Evolutionary conservation across 73 alveolate species (phyloP).

Genomic region (Paramecium tetraurelia): DNA sequence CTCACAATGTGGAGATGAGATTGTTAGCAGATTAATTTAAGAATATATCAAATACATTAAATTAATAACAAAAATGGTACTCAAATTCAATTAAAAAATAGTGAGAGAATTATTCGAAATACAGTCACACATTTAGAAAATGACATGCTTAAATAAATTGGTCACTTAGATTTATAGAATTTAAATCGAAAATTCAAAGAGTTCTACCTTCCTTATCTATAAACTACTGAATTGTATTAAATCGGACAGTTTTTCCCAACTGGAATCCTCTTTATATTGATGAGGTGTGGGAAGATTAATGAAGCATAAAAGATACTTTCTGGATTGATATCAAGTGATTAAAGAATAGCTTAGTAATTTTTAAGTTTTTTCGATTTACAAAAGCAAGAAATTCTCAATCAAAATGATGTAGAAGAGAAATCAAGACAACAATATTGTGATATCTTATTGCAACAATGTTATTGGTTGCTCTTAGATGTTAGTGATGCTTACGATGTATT

Average conservation of each 20-base stretch:
- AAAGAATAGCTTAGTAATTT: neutral
- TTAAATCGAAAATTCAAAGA: neutral
- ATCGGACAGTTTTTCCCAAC: neutral
- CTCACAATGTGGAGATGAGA: neutral
- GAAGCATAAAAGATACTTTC: neutral
- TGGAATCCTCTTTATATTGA: conserved; percentile 8
- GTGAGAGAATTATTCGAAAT: neutral
- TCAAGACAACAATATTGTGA: neutral
- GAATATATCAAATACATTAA: neutral
- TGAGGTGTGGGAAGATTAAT: conserved; percentile 6
- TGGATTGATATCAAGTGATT: neutral
- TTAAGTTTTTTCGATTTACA: neutral
- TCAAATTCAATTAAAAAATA: neutral
- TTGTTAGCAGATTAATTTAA: conserved; percentile 3
- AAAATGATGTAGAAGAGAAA: neutral
- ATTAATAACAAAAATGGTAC: neutral
- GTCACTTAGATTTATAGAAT: neutral
- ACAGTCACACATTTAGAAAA: neutral
- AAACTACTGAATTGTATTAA: neutral
- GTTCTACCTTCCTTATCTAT: neutral
- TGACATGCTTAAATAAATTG: neutral
- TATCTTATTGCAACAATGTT: neutral
- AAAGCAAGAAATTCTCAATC: neutral
- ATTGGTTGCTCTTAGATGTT: neutral
- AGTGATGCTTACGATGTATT: neutral